A percentile compares a stretch with the other conserved stretches of the same genome.
Conservation (phyloP, 257 asterid species). For the Vinca minor region DNA sequence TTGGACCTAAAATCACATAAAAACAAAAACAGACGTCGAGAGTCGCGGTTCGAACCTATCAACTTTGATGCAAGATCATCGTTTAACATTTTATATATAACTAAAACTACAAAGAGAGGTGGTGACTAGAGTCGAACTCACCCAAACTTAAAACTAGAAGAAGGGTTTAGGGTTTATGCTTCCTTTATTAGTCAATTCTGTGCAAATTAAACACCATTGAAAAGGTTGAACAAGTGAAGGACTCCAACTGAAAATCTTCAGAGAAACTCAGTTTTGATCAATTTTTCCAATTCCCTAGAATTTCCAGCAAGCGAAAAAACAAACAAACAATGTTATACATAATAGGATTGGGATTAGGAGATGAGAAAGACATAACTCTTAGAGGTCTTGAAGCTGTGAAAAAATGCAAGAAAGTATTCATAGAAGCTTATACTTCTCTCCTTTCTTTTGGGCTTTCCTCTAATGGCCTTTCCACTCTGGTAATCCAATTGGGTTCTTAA, state of each 20-base stretch:
- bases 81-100: too few relatives aligned
- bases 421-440: conserved; percentile 93
- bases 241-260: not conserved
- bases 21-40: too few relatives aligned
- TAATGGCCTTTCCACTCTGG: conserved; percentile 65
- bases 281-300: not conserved
- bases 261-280: too few relatives aligned
- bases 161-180: not conserved
- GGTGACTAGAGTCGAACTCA: too few relatives aligned
- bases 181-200: too few relatives aligned
- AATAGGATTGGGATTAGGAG: conserved; percentile 77
- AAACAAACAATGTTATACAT: conserved; percentile 81
- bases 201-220: not conserved
- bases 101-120: too few relatives aligned
- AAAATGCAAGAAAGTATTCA: conserved; percentile 59
- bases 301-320: not conserved
- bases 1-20: too few relatives aligned
- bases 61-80: conserved; percentile 4
- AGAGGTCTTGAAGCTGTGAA: conserved; percentile 81
- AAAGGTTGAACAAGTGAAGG: too few relatives aligned
- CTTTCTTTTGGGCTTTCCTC: conserved; percentile 78
- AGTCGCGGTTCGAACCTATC: conserved; percentile 51
- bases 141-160: too few relatives aligned
- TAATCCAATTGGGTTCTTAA: not conserved
- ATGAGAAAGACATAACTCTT: conserved; percentile 75